Evolutionary conservation across 2,329 filamentous ascomycete genomes (phyloP).

Genomic region (Verticillium nubilum): DNA sequence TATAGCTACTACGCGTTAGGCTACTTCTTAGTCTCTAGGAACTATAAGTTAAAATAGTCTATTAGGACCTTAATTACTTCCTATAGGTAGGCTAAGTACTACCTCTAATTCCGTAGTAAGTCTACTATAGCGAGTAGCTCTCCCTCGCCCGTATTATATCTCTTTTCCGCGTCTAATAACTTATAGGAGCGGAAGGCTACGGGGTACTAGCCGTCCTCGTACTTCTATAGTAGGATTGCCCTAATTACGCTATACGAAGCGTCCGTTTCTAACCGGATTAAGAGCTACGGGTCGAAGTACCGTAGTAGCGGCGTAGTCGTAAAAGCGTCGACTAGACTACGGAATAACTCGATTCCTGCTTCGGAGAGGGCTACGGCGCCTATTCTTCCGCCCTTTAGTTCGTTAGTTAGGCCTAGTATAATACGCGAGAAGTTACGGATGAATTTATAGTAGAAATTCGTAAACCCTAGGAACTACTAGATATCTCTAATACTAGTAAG

Average conservation of each 20-base stretch:
- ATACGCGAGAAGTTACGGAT: slow-evolving; percentile 5
- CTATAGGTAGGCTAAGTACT: slow-evolving; percentile 2
- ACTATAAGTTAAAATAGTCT: not conserved
- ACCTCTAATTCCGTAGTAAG: slow-evolving; percentile 1
- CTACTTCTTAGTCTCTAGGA: not conserved
- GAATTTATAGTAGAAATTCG: slow-evolving; percentile 11
- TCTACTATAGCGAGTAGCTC: slow-evolving; percentile 6
- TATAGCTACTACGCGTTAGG: too few relatives aligned
- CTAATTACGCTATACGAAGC: not conserved
- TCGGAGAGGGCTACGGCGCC: not conserved
- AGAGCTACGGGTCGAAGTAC: not conserved
- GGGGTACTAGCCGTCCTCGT: slow-evolving; percentile 1
- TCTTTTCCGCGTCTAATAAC: slow-evolving; percentile 1
- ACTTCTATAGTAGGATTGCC: not conserved
- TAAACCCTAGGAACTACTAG: slow-evolving; percentile 8
- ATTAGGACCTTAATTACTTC: not conserved
- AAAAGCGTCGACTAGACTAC: not conserved
- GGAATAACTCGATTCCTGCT: not conserved
- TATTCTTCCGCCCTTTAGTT: not conserved
- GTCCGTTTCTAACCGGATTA: slow-evolving; percentile 3
- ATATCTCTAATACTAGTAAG: slow-evolving; percentile 1
- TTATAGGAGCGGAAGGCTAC: slow-evolving; percentile 3
- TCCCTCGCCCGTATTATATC: slow-evolving; percentile 11
- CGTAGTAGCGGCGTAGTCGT: not conserved
- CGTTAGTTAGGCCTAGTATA: not conserved